Base-by-base conservation (phyloP, 257 asterid genomes). In the Solanum dulcamara region DNA sequence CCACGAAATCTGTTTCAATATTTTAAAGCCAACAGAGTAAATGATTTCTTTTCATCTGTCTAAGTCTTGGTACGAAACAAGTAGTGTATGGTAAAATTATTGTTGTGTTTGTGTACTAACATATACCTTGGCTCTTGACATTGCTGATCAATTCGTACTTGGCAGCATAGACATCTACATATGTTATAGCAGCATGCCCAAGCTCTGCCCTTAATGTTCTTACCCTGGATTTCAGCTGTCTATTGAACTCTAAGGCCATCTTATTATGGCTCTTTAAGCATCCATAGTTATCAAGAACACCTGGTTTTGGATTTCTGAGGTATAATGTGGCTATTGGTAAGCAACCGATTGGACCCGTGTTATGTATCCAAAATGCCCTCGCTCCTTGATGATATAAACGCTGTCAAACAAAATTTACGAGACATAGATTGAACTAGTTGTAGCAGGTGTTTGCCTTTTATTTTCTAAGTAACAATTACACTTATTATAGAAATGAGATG, bases 311-410 rank as follows among this genome's bases (percentile, higher is more conserved):
- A 67, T 90, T 82, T 46, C 81, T 79, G 55, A 90, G 84, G 85
- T 89, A 90, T 7, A 38, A 50, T 2, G 85, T 67, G 10, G 89
- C 11, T 68, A 88, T 35, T 0, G 97, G 94, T 60, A 91, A 68
- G 86, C 98, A 95, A 13, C 98, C 96, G 22, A 93, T 91, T 8
- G 98, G 98, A 44, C 96, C 97, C 2, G 95, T 93, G 87, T 93
- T 93, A 87, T 93, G 96, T 85, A 95, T 89, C 96, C 98, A 95
- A 42, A 92, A 91, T 10, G 85, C 85, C 86, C 93, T 91, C 51
- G 90, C 98, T 67, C 97, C 98, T 89, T 85, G 88, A 12, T 84
- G 44, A 30, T 93, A 89, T 46, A 96, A 33, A 85, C 20, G 87
- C 98, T 96, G 86, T 14, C 71, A 85, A 12, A 48, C 10, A 80